Evolutionary conservation across 768 basidiomycete genomes (phyloP).

Genomic region (Pleurotus cornucopiae): DNA sequence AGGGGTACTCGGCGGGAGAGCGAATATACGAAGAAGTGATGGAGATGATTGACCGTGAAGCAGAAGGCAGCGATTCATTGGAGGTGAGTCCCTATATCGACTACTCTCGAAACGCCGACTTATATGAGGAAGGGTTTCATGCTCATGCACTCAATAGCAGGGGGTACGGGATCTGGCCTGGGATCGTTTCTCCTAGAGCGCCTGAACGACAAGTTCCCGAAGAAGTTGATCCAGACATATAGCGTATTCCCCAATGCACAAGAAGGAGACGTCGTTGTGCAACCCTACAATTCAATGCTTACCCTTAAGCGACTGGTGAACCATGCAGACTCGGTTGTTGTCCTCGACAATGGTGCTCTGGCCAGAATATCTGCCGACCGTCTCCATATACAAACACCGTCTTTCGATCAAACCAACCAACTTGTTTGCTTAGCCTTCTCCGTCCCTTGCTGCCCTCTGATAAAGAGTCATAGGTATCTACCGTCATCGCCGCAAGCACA

Average conservation of each 20-base stretch:
- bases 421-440: slow-evolving; percentile 44
- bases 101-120: background rate
- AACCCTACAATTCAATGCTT: slow-evolving; percentile 94
- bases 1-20: slow-evolving; percentile 89
- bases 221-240: slow-evolving; percentile 98
- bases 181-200: slow-evolving; percentile 98
- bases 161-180: slow-evolving; percentile 96
- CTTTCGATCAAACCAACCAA: slow-evolving; percentile 91
- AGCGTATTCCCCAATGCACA: slow-evolving; percentile 95
- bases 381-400: slow-evolving; percentile 80
- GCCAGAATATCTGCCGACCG: slow-evolving; percentile 91
- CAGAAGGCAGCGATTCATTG: slow-evolving; percentile 94
- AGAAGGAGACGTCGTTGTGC: slow-evolving; percentile 96
- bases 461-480: slow-evolving; percentile 64
- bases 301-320: slow-evolving; percentile 92
- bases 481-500: slow-evolving; percentile 96
- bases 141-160: slow-evolving; percentile 98
- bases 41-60: slow-evolving; percentile 98
- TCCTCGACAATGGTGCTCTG: slow-evolving; percentile 93
- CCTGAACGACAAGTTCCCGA: slow-evolving; percentile 95
- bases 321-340: slow-evolving; percentile 96
- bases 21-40: slow-evolving; percentile 92
- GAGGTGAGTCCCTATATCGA: slow-evolving; percentile 53
- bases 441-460: background rate
- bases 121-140: slow-evolving; percentile 80